Evolutionary conservation across 2,329 filamentous ascomycete species (phyloP).

Genomic region (Phialophora expanda): DNA sequence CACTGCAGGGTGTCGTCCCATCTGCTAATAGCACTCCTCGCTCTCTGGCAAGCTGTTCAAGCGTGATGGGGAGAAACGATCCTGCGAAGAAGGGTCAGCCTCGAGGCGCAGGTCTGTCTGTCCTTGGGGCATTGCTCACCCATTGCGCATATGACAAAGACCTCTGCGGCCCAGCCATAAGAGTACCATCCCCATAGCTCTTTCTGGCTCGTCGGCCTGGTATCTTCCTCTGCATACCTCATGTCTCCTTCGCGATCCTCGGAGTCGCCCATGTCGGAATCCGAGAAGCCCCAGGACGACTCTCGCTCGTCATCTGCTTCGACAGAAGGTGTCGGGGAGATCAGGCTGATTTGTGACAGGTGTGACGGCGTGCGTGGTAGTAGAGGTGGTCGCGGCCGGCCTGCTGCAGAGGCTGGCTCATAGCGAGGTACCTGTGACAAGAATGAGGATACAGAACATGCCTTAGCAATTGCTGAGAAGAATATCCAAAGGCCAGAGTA

Average conservation of each 20-base stretch:
- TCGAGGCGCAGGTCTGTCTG: not conserved
- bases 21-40: conserved; percentile 86
- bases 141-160: conserved; percentile 89
- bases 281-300: conserved; percentile 41
- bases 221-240: conserved; percentile 82
- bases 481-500: not conserved
- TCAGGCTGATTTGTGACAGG: conserved; percentile 61
- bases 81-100: conserved; percentile 55
- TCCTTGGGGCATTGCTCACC: conserved; percentile 50
- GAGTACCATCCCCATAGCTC: conserved; percentile 95
- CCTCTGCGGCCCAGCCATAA: conserved; percentile 95
- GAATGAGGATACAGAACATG: conserved; percentile 5
- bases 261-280: conserved; percentile 45
- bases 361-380: conserved; percentile 32
- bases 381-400: conserved; percentile 27
- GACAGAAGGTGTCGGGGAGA: conserved; percentile 65
- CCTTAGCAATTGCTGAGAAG: not conserved
- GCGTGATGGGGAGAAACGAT: conserved; percentile 92
- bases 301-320: conserved; percentile 70
- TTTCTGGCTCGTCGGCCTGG: conserved; percentile 80
- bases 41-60: conserved; percentile 91
- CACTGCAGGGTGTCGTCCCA: conserved; percentile 73
- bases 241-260: conserved; percentile 40
- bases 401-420: conserved; percentile 26
- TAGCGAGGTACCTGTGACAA: conserved; percentile 39